Base-by-base conservation (phyloP, 2,329 filamentous ascomycete species). In the Periglandula ipomoeae region DNA sequence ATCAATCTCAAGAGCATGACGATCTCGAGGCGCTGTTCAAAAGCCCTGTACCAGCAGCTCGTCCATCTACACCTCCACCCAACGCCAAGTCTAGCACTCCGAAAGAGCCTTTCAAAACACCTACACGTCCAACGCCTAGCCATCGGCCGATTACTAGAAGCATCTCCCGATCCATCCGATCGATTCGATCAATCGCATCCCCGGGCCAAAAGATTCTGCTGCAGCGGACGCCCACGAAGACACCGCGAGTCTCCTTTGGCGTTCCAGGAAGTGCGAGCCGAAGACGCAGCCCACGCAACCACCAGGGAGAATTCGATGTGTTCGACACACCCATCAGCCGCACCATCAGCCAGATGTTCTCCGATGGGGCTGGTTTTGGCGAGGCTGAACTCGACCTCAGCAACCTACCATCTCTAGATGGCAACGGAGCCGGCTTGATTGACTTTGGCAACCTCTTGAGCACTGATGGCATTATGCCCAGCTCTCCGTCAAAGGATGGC, bases 11-110 rank as follows among this genome's bases (percentile, higher is more conserved):
- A 19, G 61, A 68, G 5, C 72, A 79, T 45, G 76, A 82, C 52
- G 74, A 77, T 32, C 63, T 86, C 5, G 76, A 80, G 37, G 72
- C 76, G 44, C 73, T 93, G 4, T 90, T 93, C 57, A 81, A 83
- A 49, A 84, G 70, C 59, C 76, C 65, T 53, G 69, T 68, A 48
- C 48, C 56, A 24, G 53, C 56, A 24, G 53, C 60, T 56, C 62
- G 74, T 56, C 72, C 66, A 46, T 82, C 69, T 46, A 82, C 72
- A 4, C 78, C 73, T 52, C 73, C 73, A 51, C 77, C 75, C 4
- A 72, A 66, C 38, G 56, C 63, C 4, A 75, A 73, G 60, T 48
- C 53, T 2, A 46, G 52, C 11, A 44, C 55, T 1, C 67, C 70
- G 49, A 64, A 69, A 32, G 70, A 70, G 45, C 66, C 67, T 2